Base-by-base conservation (phyloP, 345 rosid genomes). In the Boechera divaricarpa region DNA sequence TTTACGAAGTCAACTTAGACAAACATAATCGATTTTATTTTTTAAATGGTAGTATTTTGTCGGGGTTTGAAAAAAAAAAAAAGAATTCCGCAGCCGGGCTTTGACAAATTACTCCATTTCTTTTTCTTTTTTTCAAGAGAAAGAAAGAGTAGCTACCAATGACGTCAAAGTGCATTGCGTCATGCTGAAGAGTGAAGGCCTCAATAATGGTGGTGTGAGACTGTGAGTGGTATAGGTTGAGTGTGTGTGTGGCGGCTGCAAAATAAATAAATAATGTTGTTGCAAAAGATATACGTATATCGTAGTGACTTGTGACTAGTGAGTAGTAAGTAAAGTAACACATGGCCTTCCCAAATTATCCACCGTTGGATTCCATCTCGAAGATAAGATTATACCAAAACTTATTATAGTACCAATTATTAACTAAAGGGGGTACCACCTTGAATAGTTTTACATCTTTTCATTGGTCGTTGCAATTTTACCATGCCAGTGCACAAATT, bases 131-230 rank as follows among this genome's bases (percentile, higher is more conserved):
- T 48, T 16, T 7, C 16, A n/a, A 48, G 10, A 12, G 9, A 21
- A 45, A 24, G 5, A 62, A 28, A 45, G 12, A 47, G n/a, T 49
- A 18, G 41, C 13, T 16, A 45, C 13, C 21, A 21, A 26, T 61
- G 76, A 72, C 77, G 71, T 33, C 69, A 52, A 0, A 11, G 10
- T 62, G 3, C 0, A 10, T 21, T 68, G 45, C 69, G 74, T 76
- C 79, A 61, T 69, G 69, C 31, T 76, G 80, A 76, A 2, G 28
- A 41, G 64, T 32, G 57, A 61, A 69, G 49, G 63, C 74, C 41
- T 69, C 80, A 76, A 76, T 76, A 76, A 76, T 69, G 63, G 75
- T 61, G 69, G 31, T 60, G 53, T 47, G 21, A 42, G 21, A 21
- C 21, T 21, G 69, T 52, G 54, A 57, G 32, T 56, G 57, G 70